phyloP scores from a whole-genome alignment of 1,284 basidiomycete species.

The Phaffia rhodozyma region DNA sequence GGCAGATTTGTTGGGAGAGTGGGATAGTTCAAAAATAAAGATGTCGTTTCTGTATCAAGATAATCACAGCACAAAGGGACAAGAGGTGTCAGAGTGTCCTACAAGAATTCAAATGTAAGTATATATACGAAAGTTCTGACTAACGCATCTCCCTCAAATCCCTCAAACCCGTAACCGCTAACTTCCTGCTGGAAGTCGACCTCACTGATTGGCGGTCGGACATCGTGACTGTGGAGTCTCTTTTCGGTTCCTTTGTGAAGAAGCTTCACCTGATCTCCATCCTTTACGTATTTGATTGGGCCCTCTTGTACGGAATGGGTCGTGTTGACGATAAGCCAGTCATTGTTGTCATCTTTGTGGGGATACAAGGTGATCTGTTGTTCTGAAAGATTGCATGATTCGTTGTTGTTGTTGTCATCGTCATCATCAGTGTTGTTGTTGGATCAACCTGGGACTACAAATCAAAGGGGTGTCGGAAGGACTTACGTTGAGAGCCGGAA shows the following conservation, averaged over 20 bases:
- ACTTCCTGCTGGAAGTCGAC: conserved; percentile 99
- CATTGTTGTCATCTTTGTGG: conserved; percentile 83
- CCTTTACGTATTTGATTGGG: conserved; percentile 52
- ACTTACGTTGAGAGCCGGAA: conserved; percentile 65
- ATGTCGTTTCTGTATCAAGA: conserved; percentile 57
- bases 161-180: conserved; percentile 79
- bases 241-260: conserved; percentile 72
- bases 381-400: conserved; percentile 41
- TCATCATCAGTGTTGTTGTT: not conserved
- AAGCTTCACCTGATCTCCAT: conserved; percentile 66
- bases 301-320: conserved; percentile 37
- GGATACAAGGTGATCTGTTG: conserved; percentile 98
- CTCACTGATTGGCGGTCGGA: conserved; percentile 89
- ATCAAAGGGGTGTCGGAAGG: not conserved
- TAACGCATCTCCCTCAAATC: conserved; percentile 48
- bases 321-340: conserved; percentile 71
- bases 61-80: not conserved
- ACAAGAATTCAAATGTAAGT: not conserved
- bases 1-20: conserved; percentile 53
- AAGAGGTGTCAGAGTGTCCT: not conserved
- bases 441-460: no score
- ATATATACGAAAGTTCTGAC: not conserved
- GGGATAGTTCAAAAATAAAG: conserved; percentile 81
- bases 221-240: conserved; percentile 85
- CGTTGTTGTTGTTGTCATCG: no score